Conservation (phyloP, 2,329 filamentous ascomycete species). For the Ophiostoma quercus region DNA sequence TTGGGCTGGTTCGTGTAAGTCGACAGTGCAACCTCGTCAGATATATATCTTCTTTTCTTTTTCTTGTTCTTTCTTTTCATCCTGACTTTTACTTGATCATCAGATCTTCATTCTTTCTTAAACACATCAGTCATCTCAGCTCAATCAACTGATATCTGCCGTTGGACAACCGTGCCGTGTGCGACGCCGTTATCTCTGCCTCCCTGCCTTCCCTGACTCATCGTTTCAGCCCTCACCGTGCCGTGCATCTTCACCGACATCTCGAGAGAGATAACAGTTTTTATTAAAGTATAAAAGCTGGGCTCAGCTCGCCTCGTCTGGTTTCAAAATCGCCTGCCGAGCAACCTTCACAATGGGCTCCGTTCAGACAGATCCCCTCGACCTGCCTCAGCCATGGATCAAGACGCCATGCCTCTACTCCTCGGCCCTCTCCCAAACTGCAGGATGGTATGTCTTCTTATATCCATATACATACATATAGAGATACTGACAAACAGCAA, state of each 20-base stretch:
- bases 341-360: constrained; percentile 20
- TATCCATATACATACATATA: neutral
- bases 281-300: neutral
- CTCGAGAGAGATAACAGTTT: neutral
- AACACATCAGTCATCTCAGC: neutral
- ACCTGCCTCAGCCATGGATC: constrained; percentile 51
- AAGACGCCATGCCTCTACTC: constrained; percentile 65
- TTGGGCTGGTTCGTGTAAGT: constrained; percentile 1
- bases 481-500: constrained; percentile 42
- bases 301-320: neutral
- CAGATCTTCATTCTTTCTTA: neutral
- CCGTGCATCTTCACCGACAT: constrained; percentile 6
- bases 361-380: constrained; percentile 16
- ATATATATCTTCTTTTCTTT: neutral
- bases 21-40: neutral
- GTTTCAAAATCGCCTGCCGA: neutral
- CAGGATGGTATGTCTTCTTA: constrained; percentile 52
- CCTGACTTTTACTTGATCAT: neutral
- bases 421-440: constrained; percentile 56
- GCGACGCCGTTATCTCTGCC: constrained; percentile 13
- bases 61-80: neutral
- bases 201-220: neutral
- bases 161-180: constrained; percentile 3
- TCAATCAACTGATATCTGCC: neutral
- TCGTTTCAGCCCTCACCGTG: neutral